Evolutionary conservation across 345 rosid species (phyloP), one percentile per base, ranked within the genome.

Genomic region (Orychophragmus violaceus): DNA sequence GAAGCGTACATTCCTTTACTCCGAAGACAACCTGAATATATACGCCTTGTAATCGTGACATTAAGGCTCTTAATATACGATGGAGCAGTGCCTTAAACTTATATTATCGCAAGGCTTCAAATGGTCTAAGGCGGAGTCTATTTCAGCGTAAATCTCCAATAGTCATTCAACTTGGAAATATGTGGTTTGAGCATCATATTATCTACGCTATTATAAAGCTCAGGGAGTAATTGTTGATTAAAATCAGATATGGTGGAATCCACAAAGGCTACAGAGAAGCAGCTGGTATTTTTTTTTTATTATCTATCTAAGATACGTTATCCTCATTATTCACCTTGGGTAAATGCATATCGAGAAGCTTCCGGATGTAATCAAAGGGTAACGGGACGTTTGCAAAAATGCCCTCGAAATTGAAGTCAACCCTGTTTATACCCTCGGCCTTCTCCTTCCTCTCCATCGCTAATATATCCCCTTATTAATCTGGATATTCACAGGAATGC

Each of bases 191-290:
- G 42, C 42, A 32, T 32, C 27, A 55, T 19, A 32, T 55, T 55
- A 6, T 55, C 14, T 55, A 55, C 42, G 42, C 60, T n/a, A n/a
- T n/a, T 32, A 16, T 55, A 17, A 55, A 32, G 60, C 41, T 55
- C 41, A 55, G 27, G 60, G 60, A 55, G 41, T n/a, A n/a, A n/a
- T n/a, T 30, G 17, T 18, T 30, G 25, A 54, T 18, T 11, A 32
- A 32, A 18, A 55, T 27, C 60, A 55, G 60, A 55, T 32, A 32
- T 55, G 60, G 25, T 32, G 42, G 27, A 55, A 55, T 55, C 60
- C 4, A 32, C 27, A 32, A 55, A 21, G 16, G 10, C 60, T 55
- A 55, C 11, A 33, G 60, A 32, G 60, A 55, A 55, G 60, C 42
- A 32, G 60, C 60, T 32, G 42, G 60, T 55, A 42, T n/a, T n/a